phyloP scores from a whole-genome alignment of 305 asterid genomes.

The Solanum hybrid region DNA sequence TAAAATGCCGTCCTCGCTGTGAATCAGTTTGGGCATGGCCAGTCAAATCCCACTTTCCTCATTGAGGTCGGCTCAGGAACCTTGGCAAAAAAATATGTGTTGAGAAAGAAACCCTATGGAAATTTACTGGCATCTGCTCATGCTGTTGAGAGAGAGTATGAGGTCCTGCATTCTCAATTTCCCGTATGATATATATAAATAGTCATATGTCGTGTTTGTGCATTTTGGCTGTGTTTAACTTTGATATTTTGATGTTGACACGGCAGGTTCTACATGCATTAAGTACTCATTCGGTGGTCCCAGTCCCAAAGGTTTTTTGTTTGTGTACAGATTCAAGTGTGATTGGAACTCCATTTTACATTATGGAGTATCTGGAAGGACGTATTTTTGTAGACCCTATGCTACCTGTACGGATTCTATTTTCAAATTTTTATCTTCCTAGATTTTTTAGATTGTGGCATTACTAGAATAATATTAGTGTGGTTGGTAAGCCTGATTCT shows the following conservation, averaged over 20 bases:
- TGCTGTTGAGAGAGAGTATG: constrained; percentile 91
- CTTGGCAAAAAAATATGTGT: constrained; percentile 50
- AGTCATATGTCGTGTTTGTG: not conserved
- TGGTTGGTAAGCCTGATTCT: not conserved
- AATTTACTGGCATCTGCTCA: constrained; percentile 81
- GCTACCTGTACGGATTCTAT: constrained; percentile 53
- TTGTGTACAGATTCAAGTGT: constrained; percentile 74
- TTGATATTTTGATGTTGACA: constrained; percentile 11
- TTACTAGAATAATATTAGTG: not conserved
- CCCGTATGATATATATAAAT: not conserved
- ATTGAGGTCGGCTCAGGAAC: constrained; percentile 58
- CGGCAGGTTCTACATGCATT: constrained; percentile 81
- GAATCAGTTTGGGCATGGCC: constrained; percentile 95
- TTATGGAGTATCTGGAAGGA: constrained; percentile 91
- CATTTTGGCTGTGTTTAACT: not conserved
- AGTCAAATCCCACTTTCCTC: constrained; percentile 90
- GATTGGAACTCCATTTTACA: constrained; percentile 92
- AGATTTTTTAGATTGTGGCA: not conserved
- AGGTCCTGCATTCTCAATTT: constrained; percentile 30
- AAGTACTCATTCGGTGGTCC: constrained; percentile 62
- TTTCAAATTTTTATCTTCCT: constrained; percentile 9
- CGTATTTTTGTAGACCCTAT: constrained; percentile 77
- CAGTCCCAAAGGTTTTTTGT: constrained; percentile 87
- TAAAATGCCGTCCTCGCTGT: not conserved
- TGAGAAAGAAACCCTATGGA: constrained; percentile 93